phyloP scores from a whole-genome alignment of 805 yeast species.

The Yueomyces sp. region DNA sequence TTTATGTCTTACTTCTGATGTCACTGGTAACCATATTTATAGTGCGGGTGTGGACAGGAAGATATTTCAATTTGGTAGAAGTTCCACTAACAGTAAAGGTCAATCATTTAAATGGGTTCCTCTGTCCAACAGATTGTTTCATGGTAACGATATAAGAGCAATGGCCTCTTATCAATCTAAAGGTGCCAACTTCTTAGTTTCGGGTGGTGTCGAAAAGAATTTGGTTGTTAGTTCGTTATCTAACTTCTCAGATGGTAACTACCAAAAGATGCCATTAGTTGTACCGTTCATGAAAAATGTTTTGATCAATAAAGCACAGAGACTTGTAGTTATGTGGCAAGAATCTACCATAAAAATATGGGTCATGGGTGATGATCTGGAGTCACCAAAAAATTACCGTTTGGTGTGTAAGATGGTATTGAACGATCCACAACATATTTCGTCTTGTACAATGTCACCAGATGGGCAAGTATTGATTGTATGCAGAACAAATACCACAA shows the following conservation, averaged over 20 bases:
- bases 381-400: constrained; percentile 24
- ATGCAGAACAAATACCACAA: constrained; percentile 53
- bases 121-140: constrained; percentile 63
- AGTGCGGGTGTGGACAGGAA: constrained; percentile 92
- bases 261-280: constrained; percentile 50
- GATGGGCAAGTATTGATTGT: constrained; percentile 59
- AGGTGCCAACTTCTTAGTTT: constrained; percentile 52
- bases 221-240: constrained; percentile 49
- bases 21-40: constrained; percentile 50
- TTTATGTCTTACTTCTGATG: constrained; percentile 52
- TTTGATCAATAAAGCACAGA: constrained; percentile 31
- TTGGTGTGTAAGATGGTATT: constrained; percentile 53
- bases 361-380: constrained; percentile 33
- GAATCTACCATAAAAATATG: constrained; percentile 75
- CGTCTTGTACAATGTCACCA: constrained; percentile 50
- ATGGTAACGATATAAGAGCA: constrained; percentile 74
- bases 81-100: constrained; percentile 14
- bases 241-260: constrained; percentile 57
- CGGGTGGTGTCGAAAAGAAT: constrained; percentile 74
- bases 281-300: constrained; percentile 45
- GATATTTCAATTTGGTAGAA: constrained; percentile 50
- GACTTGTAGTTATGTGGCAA: constrained; percentile 62
- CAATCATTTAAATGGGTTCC: constrained; percentile 52
- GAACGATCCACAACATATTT: constrained; percentile 69
- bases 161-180: constrained; percentile 59